Percentiles rank a stretch among this genome's conserved stretches.
Evolutionary conservation across 441 rosid genomes (phyloP).

Genomic region (Daphne laureola): DNA sequence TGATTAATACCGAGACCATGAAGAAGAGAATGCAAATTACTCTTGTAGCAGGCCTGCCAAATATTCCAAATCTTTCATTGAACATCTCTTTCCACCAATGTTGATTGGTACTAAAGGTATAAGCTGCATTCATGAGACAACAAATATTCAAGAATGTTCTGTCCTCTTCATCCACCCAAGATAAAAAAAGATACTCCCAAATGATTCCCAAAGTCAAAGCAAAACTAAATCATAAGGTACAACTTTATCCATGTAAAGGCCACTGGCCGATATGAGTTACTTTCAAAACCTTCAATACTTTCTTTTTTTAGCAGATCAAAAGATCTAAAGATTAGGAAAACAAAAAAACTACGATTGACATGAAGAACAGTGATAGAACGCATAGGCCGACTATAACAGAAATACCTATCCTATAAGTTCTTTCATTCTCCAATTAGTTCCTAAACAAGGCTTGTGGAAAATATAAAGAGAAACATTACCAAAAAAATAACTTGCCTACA

Average conservation of each 20-base stretch:
- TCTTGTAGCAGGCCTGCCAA: conserved; percentile 89
- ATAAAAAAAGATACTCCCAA: conserved; percentile 27
- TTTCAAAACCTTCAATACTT: conserved; percentile 1
- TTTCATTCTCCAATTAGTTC: no score
- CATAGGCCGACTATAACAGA: no score
- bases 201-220: conserved; percentile 11
- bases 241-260: no score
- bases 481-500: conserved; percentile 15
- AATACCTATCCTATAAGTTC: no score
- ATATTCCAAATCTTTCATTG: conserved; percentile 86
- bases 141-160: conserved; percentile 65
- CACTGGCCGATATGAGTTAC: conserved; percentile 10
- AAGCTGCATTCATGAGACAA: conserved; percentile 97
- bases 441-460: no score
- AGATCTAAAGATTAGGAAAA: no score
- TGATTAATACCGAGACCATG: conserved; percentile 95
- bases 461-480: neutral
- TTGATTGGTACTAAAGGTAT: conserved; percentile 68
- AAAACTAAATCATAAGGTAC: conserved; percentile 1
- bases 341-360: no score
- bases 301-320: neutral
- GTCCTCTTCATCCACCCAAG: conserved; percentile 36
- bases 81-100: conserved; percentile 90
- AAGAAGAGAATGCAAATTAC: conserved; percentile 94
- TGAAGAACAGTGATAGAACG: no score